These are phyloP conservation scores for Phaeosphaeria sp. DNA, from an alignment of 2,329 filamentous ascomycete species.

Conservation along the genomic window DNA sequence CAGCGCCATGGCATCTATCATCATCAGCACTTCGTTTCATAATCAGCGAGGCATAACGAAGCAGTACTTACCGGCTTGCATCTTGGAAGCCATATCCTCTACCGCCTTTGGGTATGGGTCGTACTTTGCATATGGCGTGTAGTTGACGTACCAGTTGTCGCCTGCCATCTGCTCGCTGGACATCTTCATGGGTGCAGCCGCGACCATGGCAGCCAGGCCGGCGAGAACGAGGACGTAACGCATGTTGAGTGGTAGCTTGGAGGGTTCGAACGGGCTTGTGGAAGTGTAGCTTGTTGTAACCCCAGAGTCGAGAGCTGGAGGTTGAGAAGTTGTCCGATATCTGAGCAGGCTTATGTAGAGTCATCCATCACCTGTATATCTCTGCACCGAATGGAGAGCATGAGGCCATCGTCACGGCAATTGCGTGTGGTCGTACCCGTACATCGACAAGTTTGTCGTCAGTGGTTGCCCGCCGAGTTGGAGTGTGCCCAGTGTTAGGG, in stretches of 20 bases:
- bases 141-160: constrained; percentile 3
- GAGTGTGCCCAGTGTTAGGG: neutral
- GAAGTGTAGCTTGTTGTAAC: neutral
- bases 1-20: neutral
- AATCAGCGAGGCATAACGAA: neutral
- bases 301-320: neutral
- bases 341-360: constrained; percentile 13
- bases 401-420: neutral
- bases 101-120: constrained; percentile 2
- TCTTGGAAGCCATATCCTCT: neutral
- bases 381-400: neutral
- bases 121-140: constrained; percentile 10
- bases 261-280: neutral
- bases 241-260: constrained; percentile 15
- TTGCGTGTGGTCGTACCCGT: neutral
- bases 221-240: constrained; percentile 17
- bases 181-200: constrained; percentile 16
- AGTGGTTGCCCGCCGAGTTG: neutral
- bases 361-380: neutral
- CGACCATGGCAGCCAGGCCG: constrained; percentile 11
- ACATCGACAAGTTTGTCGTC: neutral
- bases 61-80: neutral
- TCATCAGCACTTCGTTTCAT: neutral
- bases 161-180: no score
- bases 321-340: neutral